A percentile compares a stretch with the other conserved stretches of the same genome.
Evolutionary conservation across 306 rosid genomes (phyloP).

Genomic region (Cucumis cinereus): DNA sequence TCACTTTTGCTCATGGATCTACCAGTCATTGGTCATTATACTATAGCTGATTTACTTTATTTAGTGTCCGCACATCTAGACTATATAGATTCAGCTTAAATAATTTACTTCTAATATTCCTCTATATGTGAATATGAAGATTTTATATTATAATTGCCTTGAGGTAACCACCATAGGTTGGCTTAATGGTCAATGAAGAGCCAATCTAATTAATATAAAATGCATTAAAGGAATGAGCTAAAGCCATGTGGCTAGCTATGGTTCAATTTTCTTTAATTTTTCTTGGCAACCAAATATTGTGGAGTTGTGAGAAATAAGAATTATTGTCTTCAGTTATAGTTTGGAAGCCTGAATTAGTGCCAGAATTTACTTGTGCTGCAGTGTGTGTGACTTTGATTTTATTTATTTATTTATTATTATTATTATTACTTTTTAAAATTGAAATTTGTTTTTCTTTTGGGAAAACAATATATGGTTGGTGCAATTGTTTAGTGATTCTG

Average conservation of each 20-base stretch:
- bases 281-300: neutral
- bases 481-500: neutral
- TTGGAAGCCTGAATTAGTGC: neutral
- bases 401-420: too few relatives aligned
- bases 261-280: neutral
- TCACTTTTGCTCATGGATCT: conserved; percentile 3
- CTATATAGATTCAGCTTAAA: neutral
- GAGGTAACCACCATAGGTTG: neutral
- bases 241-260: neutral
- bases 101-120: neutral
- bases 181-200: neutral
- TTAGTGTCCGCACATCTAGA: neutral
- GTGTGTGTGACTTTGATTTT: neutral
- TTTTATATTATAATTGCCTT: neutral
- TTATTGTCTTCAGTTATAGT: neutral
- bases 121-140: neutral
- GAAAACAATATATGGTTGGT: neutral
- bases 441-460: neutral
- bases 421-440: too few relatives aligned
- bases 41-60: neutral
- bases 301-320: neutral
- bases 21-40: conserved; percentile 2
- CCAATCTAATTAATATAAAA: neutral
- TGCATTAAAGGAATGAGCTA: neutral
- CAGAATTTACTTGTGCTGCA: conserved; percentile 1